These are phyloP conservation scores for Wickerhamiella nectarea DNA, from an alignment of 805 yeast species.

Conservation along the genomic window DNA sequence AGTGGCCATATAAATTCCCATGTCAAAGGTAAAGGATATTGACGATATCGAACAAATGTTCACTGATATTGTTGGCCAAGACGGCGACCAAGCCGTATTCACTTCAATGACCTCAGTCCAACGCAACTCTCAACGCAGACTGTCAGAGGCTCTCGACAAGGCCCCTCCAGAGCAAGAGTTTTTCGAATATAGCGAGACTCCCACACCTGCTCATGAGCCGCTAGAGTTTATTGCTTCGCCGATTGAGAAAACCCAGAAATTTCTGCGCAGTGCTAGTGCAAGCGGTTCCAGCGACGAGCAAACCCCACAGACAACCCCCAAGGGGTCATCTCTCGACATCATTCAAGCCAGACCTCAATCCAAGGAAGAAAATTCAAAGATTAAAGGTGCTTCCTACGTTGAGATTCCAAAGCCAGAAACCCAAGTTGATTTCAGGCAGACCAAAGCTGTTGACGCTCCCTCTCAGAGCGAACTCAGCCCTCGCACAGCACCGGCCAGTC, in stretches of 20 bases:
- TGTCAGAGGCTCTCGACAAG: slow-evolving; percentile 1
- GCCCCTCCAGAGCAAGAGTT: slow-evolving; percentile 5
- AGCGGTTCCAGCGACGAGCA: background rate
- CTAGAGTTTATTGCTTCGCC: slow-evolving; percentile 6
- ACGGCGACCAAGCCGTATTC: background rate
- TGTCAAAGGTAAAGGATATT: slow-evolving; percentile 1
- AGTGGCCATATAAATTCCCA: background rate
- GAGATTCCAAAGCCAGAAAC: background rate
- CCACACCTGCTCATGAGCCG: slow-evolving; percentile 4
- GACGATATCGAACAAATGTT: slow-evolving; percentile 9
- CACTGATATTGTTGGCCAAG: slow-evolving; percentile 6
- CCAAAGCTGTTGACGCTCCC: background rate
- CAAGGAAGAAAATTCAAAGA: background rate
- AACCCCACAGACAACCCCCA: background rate
- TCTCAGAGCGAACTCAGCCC: background rate
- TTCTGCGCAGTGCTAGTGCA: background rate
- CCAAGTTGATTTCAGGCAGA: background rate
- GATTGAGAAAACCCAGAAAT: background rate
- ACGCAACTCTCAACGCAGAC: background rate
- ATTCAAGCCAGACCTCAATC: background rate
- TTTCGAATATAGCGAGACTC: slow-evolving; percentile 7
- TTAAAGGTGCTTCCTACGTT: background rate
- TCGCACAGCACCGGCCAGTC: background rate
- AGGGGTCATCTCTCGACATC: background rate
- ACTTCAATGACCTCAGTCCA: background rate